Percentiles rank a stretch among this genome's conserved stretches.
Evolutionary conservation across 1,139 yeast species (phyloP).

Genomic region (Geotrichum citri-aurantii): DNA sequence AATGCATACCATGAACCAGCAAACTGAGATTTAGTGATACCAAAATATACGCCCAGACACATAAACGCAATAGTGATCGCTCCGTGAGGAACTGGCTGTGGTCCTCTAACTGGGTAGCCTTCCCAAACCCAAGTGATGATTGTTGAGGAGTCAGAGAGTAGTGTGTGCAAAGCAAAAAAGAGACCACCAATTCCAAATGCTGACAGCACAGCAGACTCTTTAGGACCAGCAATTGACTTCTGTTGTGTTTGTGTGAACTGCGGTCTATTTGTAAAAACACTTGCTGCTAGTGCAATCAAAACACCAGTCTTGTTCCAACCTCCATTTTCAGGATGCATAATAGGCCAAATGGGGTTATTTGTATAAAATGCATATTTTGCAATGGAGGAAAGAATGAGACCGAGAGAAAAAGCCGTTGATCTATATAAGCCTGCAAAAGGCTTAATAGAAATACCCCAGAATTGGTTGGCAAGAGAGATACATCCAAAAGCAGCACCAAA

Average conservation of each 20-base stretch:
- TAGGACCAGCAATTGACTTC: constrained; percentile 27
- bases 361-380: constrained; percentile 73
- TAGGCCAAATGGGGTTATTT: constrained; percentile 95
- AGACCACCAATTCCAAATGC: constrained; percentile 74
- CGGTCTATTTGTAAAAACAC: constrained; percentile 47
- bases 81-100: constrained; percentile 87
- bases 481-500: constrained; percentile 62
- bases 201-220: constrained; percentile 41
- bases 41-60: constrained; percentile 51
- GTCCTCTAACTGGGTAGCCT: constrained; percentile 84
- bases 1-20: constrained; percentile 25
- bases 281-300: constrained; percentile 55
- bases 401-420: constrained; percentile 60
- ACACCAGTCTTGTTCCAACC: constrained; percentile 78
- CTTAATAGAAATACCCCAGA: constrained; percentile 44
- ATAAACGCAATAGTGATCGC: constrained; percentile 57
- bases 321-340: constrained; percentile 79
- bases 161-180: constrained; percentile 65
- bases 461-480: constrained; percentile 58
- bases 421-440: constrained; percentile 47
- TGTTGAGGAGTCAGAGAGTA: constrained; percentile 78
- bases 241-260: constrained; percentile 26
- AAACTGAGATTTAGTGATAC: constrained; percentile 34
- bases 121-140: constrained; percentile 90
- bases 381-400: constrained; percentile 66